A percentile compares a stretch with the other conserved stretches of the same genome.
Conservation (phyloP, 768 basidiomycete genomes). For the Xanthoconium stramineum region DNA sequence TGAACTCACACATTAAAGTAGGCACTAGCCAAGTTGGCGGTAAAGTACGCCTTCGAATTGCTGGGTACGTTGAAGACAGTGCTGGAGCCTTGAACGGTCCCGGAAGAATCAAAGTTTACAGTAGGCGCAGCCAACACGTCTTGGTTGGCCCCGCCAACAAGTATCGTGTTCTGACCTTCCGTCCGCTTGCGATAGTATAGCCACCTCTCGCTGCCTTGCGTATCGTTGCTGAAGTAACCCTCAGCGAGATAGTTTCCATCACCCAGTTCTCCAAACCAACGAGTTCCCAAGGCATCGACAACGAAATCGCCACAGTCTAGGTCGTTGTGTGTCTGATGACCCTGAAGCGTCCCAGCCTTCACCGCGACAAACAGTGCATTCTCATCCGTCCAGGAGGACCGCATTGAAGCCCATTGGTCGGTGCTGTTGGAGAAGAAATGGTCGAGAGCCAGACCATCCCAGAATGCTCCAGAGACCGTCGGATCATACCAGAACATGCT, state of each 20-base stretch:
- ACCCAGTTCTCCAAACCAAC: slow-evolving; percentile 95
- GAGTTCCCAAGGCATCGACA: slow-evolving; percentile 86
- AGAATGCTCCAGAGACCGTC: slow-evolving; percentile 80
- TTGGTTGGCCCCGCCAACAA: slow-evolving; percentile 78
- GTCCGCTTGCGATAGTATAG: slow-evolving; percentile 94
- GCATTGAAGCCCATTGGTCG: slow-evolving; percentile 89
- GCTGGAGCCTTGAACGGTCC: slow-evolving; percentile 79
- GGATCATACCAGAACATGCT: slow-evolving; percentile 96
- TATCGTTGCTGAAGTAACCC: slow-evolving; percentile 76
- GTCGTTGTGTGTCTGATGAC: slow-evolving; percentile 94
- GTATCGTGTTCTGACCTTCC: slow-evolving; percentile 94
- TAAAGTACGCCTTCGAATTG: slow-evolving; percentile 78
- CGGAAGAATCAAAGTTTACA: slow-evolving; percentile 47
- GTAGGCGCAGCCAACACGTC: slow-evolving; percentile 65
- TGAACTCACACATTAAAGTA: slow-evolving; percentile 67
- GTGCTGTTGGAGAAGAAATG: slow-evolving; percentile 67
- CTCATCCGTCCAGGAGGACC: slow-evolving; percentile 89
- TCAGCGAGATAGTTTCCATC: slow-evolving; percentile 77
- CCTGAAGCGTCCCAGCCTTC: slow-evolving; percentile 78
- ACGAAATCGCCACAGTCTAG: slow-evolving; percentile 96
- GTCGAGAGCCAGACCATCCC: slow-evolving; percentile 83
- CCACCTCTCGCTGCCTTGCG: slow-evolving; percentile 74
- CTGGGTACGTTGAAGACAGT: slow-evolving; percentile 64
- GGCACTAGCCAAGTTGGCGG: slow-evolving; percentile 72
- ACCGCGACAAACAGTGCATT: slow-evolving; percentile 82